Percentiles rank a stretch among this genome's conserved stretches.
These are phyloP conservation scores for Pleurotus giganteus DNA, from an alignment of 768 basidiomycete genomes.

Conservation along the genomic window DNA sequence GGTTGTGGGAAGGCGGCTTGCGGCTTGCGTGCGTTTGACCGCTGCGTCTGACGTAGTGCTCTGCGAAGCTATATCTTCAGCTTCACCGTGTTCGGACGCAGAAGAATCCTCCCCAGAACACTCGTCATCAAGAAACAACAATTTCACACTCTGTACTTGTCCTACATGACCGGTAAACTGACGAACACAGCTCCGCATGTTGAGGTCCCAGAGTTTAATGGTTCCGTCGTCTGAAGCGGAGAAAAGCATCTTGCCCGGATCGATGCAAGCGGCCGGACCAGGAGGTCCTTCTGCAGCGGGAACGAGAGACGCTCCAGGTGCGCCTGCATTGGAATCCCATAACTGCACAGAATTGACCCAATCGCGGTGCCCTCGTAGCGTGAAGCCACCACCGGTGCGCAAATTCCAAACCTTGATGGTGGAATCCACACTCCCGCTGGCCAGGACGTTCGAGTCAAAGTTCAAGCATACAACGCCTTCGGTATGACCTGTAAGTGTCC, in stretches of 20 bases:
- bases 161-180: slow-evolving; percentile 89
- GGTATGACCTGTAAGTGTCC: slow-evolving; percentile 86
- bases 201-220: slow-evolving; percentile 93
- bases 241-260: slow-evolving; percentile 92
- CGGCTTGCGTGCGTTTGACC: background rate
- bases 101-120: slow-evolving; percentile 31
- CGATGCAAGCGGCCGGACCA: slow-evolving; percentile 36
- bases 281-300: slow-evolving; percentile 17
- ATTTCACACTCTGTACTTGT: slow-evolving; percentile 88
- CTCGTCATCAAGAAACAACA: slow-evolving; percentile 63
- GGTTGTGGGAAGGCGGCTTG: background rate
- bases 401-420: slow-evolving; percentile 96
- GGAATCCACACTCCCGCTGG: slow-evolving; percentile 90
- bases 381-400: slow-evolving; percentile 87
- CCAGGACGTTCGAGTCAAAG: slow-evolving; percentile 89
- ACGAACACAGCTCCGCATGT: slow-evolving; percentile 72
- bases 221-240: slow-evolving; percentile 94
- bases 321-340: slow-evolving; percentile 67
- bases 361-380: slow-evolving; percentile 87
- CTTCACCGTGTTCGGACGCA: slow-evolving; percentile 19
- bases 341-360: slow-evolving; percentile 96
- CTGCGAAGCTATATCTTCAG: slow-evolving; percentile 10
- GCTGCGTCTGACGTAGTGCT: slow-evolving; percentile 3
- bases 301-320: slow-evolving; percentile 17
- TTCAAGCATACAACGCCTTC: slow-evolving; percentile 90